Conservation (phyloP, 1,284 basidiomycete genomes). For the Ustilago curta region DNA sequence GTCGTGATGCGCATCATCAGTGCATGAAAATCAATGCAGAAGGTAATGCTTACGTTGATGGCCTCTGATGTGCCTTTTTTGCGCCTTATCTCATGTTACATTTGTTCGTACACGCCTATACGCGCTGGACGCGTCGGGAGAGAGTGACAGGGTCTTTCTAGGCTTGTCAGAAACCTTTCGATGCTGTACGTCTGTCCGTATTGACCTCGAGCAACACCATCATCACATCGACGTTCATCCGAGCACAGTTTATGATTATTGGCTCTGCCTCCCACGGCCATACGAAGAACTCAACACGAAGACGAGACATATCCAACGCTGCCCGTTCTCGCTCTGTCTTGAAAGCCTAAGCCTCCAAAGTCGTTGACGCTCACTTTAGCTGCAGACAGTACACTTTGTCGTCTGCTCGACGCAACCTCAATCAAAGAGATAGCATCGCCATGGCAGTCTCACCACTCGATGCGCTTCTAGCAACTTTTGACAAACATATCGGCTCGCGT, state of each 20-base stretch:
- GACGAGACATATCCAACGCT: too few species aligned
- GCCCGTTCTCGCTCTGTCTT: too few species aligned
- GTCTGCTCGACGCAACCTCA: neutral
- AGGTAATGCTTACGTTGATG: too few species aligned
- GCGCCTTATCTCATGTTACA: neutral
- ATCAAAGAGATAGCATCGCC: neutral
- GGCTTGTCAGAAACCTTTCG: neutral
- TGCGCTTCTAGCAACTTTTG: slow-evolving; percentile 27
- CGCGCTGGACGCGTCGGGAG: slow-evolving; percentile 26
- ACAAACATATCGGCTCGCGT: slow-evolving; percentile 31
- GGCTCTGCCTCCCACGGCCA: too few species aligned
- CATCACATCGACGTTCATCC: neutral
- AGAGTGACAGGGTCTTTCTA: slow-evolving; percentile 18
- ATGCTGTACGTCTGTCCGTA: neutral
- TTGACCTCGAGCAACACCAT: slow-evolving; percentile 4
- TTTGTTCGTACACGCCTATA: slow-evolving; percentile 19
- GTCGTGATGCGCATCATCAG: too few species aligned
- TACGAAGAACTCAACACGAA: neutral
- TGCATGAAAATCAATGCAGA: too few species aligned
- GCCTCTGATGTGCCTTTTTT: too few species aligned
- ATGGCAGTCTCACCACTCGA: slow-evolving; percentile 42
- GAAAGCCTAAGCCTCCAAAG: neutral
- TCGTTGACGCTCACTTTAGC: neutral
- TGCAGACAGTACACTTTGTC: neutral
- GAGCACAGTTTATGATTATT: neutral